These are phyloP conservation scores for Puccinia novopanici DNA, from an alignment of 1,284 basidiomycete species.

Conservation along the genomic window DNA sequence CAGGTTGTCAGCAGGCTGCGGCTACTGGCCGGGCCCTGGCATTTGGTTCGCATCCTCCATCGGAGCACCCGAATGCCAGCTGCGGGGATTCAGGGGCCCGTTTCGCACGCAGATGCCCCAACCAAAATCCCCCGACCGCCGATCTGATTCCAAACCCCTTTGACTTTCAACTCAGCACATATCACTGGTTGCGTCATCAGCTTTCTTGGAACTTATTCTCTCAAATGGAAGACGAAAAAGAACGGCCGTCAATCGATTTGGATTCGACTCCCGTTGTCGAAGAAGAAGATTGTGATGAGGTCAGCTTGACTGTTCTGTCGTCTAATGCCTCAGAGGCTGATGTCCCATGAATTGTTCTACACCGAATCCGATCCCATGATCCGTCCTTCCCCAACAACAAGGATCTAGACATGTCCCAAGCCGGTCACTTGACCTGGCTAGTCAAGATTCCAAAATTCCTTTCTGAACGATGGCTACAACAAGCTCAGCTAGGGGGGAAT, in stretches of 20 bases:
- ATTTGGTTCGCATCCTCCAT: too few relatives aligned
- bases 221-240: constrained; percentile 47
- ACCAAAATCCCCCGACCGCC: too few relatives aligned
- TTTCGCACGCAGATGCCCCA: too few relatives aligned
- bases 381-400: background rate
- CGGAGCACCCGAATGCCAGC: too few relatives aligned
- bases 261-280: constrained; percentile 39
- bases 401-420: constrained; percentile 35
- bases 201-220: background rate
- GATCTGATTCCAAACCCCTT: too few relatives aligned
- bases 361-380: background rate
- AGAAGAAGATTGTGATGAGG: constrained; percentile 50
- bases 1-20: too few relatives aligned
- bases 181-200: background rate
- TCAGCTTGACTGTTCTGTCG: constrained; percentile 7
- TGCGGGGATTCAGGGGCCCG: too few relatives aligned
- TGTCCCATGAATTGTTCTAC: background rate
- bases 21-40: too few relatives aligned
- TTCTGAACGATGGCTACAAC: constrained; percentile 47
- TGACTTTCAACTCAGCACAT: background rate
- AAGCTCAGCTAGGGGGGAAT: constrained; percentile 18
- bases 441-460: constrained; percentile 51
- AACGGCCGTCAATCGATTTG: constrained; percentile 31
- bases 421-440: constrained; percentile 27
- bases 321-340: background rate